Base-by-base conservation (phyloP, 169 alveolate species). In the Plasmodium relictum region DNA sequence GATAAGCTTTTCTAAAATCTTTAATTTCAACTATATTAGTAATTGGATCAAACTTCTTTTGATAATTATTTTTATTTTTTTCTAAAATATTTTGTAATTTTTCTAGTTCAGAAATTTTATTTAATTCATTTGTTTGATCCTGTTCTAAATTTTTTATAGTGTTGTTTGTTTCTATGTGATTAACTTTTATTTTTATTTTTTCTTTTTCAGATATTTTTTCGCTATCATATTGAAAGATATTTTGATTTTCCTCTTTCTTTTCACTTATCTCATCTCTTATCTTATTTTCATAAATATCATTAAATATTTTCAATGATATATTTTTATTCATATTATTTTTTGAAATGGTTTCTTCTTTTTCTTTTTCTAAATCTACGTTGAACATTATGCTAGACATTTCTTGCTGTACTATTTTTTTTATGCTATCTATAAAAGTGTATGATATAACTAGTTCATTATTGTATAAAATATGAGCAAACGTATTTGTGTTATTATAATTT, bases 11-110 rank as follows among this genome's bases (percentile, higher is more conserved):
- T 56, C 83, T 16, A n/a, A 70, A 74, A 31, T 73, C 90, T 16
- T 73, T 59, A 4, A 73, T 26, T 24, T 62, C 72, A 5, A 42
- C 45, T 10, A 41, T 66, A 26, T 59, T 73, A 2, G 41, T 3
- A 8, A 52, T 22, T 16, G 94, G 94, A 37, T 92, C 94, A 44
- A 92, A 92, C 18, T 92, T 92, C 44, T 88, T 59, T 22, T 92
- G 94, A 44, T 92, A 92, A 68, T 91, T 62, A 4, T 76, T 76
- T 20, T 31, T 45, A 31, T 63, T 76, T 63, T 69, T 22, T 22
- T 76, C 69, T 14, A 63, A 26, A 14, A 48, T 26, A 14, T 31
- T 31, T 45, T 76, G 76, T 16, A 74, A 3, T n/a, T 16, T 50
- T 54, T 59, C 22, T 16, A 24, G 7, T n/a, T 73, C 56, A 4